phyloP scores from a whole-genome alignment of 768 basidiomycete species.

The Rhizopogon salebrosus region DNA sequence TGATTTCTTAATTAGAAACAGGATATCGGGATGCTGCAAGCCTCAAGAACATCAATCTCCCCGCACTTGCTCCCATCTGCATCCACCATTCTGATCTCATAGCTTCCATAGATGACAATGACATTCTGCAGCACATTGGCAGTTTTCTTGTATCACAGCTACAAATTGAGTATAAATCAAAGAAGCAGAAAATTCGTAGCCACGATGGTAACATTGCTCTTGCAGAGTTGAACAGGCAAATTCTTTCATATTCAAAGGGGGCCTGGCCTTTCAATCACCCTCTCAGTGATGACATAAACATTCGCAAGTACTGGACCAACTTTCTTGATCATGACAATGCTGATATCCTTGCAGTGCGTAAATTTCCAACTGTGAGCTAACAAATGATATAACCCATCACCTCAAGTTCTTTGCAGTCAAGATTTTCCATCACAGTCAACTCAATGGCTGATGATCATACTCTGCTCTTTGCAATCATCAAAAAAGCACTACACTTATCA shows the following conservation, averaged over 20 bases:
- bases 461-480: not conserved
- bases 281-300: not conserved
- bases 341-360: not conserved
- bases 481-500: not conserved
- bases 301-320: not conserved
- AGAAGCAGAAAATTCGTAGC: not conserved
- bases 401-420: slow-evolving; percentile 1
- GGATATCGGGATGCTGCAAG: no score
- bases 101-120: not conserved
- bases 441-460: slow-evolving; percentile 8
- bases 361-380: not conserved
- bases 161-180: not conserved
- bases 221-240: not conserved
- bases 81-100: not conserved
- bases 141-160: not conserved
- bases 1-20: no score
- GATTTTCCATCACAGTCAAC: not conserved
- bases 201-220: not conserved
- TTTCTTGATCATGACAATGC: not conserved
- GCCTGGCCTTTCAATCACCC: not conserved
- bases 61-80: not conserved
- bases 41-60: not conserved
- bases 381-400: not conserved
- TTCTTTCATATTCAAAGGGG: not conserved
- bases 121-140: not conserved